Conservation (phyloP, 129 eudicot species). For the Mikania micrantha region DNA sequence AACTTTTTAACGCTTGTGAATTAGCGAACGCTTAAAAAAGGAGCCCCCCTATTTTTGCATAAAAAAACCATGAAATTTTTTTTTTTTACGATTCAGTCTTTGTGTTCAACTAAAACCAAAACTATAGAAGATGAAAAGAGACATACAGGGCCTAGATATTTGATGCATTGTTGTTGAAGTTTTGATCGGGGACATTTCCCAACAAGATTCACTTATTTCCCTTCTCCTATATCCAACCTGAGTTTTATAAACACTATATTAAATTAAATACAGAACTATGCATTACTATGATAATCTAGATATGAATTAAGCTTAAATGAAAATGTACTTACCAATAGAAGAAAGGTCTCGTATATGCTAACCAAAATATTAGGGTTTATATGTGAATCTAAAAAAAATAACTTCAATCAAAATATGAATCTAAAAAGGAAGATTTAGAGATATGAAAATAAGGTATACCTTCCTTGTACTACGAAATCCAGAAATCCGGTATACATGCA, state of each 20-base stretch:
- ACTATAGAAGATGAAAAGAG: background rate
- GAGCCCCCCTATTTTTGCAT: no score
- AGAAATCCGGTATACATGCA: no score
- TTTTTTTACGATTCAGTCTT: background rate
- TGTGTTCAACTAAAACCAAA: background rate
- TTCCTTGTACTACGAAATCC: no score
- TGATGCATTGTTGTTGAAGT: conserved; percentile 96
- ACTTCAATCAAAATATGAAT: no score
- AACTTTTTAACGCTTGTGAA: no score
- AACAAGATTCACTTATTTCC: conserved; percentile 74
- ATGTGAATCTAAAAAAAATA: no score
- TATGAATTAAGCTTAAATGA: background rate
- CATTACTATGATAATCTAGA: background rate
- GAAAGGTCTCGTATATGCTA: no score
- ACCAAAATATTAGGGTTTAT: no score
- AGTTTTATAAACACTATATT: background rate
- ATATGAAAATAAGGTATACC: no score
- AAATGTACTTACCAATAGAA: conserved; percentile 70
- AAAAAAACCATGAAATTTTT: no score
- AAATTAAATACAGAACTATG: background rate
- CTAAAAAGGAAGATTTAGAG: no score
- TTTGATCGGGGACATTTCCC: conserved; percentile 78
- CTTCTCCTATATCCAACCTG: conserved; percentile 98
- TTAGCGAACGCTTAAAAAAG: no score
- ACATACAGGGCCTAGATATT: conserved; percentile 93